Evolutionary conservation across 306 rosid species (phyloP), one percentile per base, ranked within the genome.

Genomic region (Citrullus colocynthis): DNA sequence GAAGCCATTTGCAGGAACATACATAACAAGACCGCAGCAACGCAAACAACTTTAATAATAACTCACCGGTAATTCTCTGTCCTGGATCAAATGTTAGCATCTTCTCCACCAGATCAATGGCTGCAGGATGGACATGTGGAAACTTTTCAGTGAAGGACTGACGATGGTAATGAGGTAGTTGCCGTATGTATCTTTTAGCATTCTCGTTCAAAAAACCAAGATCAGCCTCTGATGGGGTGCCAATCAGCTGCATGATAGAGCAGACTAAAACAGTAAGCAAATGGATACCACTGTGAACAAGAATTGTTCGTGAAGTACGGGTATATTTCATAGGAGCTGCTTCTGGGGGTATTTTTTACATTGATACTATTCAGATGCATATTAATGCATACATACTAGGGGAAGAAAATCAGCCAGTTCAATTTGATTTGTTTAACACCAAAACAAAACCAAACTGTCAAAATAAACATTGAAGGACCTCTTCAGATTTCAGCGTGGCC

Each of bases 81-180:
- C 94, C 85, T 42, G 99, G 99, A 88, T 93, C 88, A 80, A 96
- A 96, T 76, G 99, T 90, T 41, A 96, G 84, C 99, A 96, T 96
- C 87, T 88, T 96, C 79, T 96, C 97, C 84, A 93, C 96, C 78
- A 96, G 98, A 86, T 96, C 94, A 74, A 96, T 96, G 71, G 99
- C 99, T 80, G 86, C 83, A 80, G 98, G 90, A 85, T 96, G 93
- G 73, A 96, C 99, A 48, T 87, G 92, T 16, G 97, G 98, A 84
- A 93, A 96, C 88, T 96, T 96, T 72, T 90, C 98, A 44, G 83
- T 92, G 78, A 96, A 88, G 79, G 98, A 96, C 77, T 96, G 98
- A 45, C 96, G 93, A 67, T 67, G 93, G 81, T 93, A 83, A 77
- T 49, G 81, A 56, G 94, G 90, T 20, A 89, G 87, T 75, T 93